A percentile compares a stretch with the other conserved stretches of the same genome.
Conservation (phyloP, 306 rosid species). For the Prunus kanzakura region DNA sequence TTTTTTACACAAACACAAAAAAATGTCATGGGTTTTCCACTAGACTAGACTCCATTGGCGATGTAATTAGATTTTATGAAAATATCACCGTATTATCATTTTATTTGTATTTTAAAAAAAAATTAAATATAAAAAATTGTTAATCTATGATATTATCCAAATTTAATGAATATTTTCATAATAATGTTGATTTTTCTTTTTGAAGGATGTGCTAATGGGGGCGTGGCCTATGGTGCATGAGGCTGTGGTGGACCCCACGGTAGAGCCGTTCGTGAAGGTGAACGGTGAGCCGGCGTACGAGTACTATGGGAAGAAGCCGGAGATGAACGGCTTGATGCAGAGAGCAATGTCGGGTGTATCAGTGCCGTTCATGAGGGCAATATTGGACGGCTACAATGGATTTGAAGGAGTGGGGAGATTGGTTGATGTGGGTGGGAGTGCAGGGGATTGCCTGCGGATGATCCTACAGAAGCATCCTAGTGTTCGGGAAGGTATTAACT, state of each 20-base stretch:
- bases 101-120: no score
- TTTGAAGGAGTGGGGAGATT: constrained; percentile 53
- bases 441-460: constrained; percentile 85
- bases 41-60: no score
- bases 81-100: no score
- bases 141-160: no score
- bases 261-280: constrained; percentile 76
- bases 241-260: constrained; percentile 70
- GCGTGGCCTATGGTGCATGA: constrained; percentile 91
- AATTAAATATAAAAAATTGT: no score
- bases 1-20: no score
- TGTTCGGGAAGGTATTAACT: constrained; percentile 61
- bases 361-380: constrained; percentile 73
- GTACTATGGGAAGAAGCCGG: constrained; percentile 62
- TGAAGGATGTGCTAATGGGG: constrained; percentile 62
- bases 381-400: constrained; percentile 64
- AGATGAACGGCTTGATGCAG: constrained; percentile 80
- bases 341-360: constrained; percentile 87
- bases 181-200: neutral
- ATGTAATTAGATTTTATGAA: no score
- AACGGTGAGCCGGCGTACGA: constrained; percentile 71
- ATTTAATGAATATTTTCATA: no score
- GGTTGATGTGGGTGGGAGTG: constrained; percentile 95
- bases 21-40: no score
- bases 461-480: constrained; percentile 53